Base-by-base conservation (phyloP, 83 land plant species). In the Thuja plicata region DNA sequence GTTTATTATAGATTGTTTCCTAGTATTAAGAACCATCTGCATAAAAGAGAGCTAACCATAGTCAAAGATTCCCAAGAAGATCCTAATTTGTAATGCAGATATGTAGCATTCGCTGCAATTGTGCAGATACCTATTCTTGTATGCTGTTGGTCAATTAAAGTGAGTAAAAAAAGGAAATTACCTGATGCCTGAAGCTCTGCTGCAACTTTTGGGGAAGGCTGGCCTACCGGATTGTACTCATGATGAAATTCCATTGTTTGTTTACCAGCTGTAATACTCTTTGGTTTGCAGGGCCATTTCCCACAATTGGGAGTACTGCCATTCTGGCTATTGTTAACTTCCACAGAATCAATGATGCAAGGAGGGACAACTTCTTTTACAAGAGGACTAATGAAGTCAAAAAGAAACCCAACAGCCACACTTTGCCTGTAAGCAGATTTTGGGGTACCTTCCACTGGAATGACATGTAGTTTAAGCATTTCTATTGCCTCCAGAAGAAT, bases 171-270 rank as follows among this genome's bases (percentile, higher is more conserved):
- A 13, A 77, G 13, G 41, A 89, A n/a, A 89, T 88, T 83, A 95
- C 98, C 98, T 89, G 98, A 93, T 89, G 97, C 96, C 94, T 97
- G 98, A 8, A 94, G 45, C 37, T 93, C 89, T 43, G 95, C 97
- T 70, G 90, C 95, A 77, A 88, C 62, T 88, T 97, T 97, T 76
- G 48, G 35, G 73, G 87, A 83, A 16, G 97, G 94, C 40, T 92
- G 88, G 37, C 97, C 97, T 88, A 97, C 92, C 0, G 96, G 94
- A 90, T 85, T 48, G 86, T 92, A 92, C 12, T 95, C 92, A 27
- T 78, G 43, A 78, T 91, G 89, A 15, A 84, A 86, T 86, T 88
- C 90, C 11, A 95, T 40, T 3, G 89, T 83, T 90, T 95, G 95
- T 62, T 91, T 94, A 38, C 60, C 88, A 85, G 27, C 24, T 52